Conservation (phyloP, 83 land plant species). For the Thuja plicata region DNA sequence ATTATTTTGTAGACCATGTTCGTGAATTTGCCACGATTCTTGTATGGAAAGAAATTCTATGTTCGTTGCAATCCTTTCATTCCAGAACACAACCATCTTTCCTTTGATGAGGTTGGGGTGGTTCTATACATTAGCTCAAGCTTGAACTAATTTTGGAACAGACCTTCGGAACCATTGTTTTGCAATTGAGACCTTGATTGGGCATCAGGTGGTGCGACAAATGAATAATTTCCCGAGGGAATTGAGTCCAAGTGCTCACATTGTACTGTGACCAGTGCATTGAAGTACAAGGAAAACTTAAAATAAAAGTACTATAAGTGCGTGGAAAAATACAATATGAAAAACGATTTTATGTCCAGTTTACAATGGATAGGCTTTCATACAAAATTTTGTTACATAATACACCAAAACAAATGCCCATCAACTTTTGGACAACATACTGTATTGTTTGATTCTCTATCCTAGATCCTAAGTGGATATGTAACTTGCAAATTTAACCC, state of each 20-base stretch:
- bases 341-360: background rate
- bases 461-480: background rate
- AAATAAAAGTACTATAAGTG: background rate
- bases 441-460: background rate
- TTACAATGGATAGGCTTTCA: background rate
- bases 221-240: background rate
- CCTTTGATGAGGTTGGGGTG: background rate
- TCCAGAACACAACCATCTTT: background rate
- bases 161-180: background rate
- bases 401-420: background rate
- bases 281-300: background rate
- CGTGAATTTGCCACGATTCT: background rate
- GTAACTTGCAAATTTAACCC: background rate
- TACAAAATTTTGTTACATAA: background rate
- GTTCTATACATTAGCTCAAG: background rate
- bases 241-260: background rate
- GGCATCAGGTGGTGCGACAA: background rate
- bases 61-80: background rate
- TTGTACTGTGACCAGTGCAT: background rate
- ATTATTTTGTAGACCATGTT: background rate
- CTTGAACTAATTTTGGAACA: background rate
- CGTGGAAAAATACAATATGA: background rate
- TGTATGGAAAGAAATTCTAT: background rate
- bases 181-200: background rate
- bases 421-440: background rate